Evolutionary conservation across 306 rosid genomes (phyloP), one percentile per base, ranked within the genome.

Genomic region (Calophaca sinica): DNA sequence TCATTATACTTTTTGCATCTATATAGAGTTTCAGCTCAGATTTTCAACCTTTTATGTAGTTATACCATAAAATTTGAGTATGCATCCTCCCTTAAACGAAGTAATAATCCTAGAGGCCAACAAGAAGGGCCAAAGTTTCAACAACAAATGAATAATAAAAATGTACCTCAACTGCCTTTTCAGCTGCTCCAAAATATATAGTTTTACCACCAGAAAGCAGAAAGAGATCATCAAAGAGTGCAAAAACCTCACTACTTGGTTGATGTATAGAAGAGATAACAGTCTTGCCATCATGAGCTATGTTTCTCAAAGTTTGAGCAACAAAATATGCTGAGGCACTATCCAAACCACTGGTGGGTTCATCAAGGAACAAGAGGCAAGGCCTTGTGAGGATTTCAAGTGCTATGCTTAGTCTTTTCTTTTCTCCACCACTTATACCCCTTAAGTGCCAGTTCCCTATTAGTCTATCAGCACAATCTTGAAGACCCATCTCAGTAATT

Each of bases 241-340:
- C 93, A 82, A 90, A 91, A 53, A 92, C 97, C 80, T 94, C 98
- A 81, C 96, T 87, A 32, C 98, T 94, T 5, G 97, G 97, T 81
- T 91, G 98, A 78, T 94, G 98, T n/a, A 94, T 88, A 2, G 96
- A 90, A 53, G 96, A 82, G 42, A 94, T 84, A 6, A 91, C 92
- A 69, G 97, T 94, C 75, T 84, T 86, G 3, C 92, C 96, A 88
- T 86, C 98, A 73, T 60, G 88, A 60, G 97, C 94, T 42, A 91
- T 85, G 29, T 83, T 85, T 73, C 97, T 79, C 48, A 91, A 86
- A 8, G 96, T 88, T 75, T 91, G 97, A 51, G 87, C 81, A 29
- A 94, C 96, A 75, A 92, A 92, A 84, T 91, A 94, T 6, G 98
- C 93, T 1, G 98, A 85, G 41, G 98, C 98, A 81, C 98, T 87